phyloP scores from a whole-genome alignment of 2,329 filamentous ascomycete species.

The Aplosporella prunicola region DNA sequence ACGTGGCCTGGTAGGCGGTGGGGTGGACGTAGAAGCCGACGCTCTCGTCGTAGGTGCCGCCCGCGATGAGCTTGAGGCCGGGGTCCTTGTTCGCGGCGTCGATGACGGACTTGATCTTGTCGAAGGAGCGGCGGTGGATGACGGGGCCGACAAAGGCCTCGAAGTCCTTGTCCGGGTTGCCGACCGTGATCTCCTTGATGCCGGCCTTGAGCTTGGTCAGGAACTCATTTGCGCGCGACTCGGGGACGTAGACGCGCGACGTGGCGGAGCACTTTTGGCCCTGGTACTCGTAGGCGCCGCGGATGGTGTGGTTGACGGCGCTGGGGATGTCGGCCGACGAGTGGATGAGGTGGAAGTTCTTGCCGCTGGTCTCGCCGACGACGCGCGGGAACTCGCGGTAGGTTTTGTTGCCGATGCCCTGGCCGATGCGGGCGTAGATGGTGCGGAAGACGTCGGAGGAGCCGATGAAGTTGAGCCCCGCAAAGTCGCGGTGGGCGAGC shows the following conservation, averaged over 20 bases:
- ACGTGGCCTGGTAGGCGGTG: slow-evolving; percentile 67
- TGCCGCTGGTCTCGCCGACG: slow-evolving; percentile 83
- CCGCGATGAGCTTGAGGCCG: slow-evolving; percentile 62
- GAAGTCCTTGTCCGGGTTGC: slow-evolving; percentile 54
- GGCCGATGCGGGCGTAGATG: slow-evolving; percentile 80
- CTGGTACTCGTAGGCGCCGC: slow-evolving; percentile 83
- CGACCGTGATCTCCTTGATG: slow-evolving; percentile 59
- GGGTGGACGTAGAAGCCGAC: slow-evolving; percentile 78
- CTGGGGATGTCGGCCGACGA: slow-evolving; percentile 66
- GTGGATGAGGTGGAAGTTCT: slow-evolving; percentile 87
- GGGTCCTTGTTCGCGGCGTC: slow-evolving; percentile 66
- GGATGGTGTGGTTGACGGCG: slow-evolving; percentile 70
- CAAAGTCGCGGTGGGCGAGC: slow-evolving; percentile 68
- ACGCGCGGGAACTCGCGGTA: slow-evolving; percentile 82
- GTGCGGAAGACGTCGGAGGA: slow-evolving; percentile 84
- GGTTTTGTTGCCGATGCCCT: slow-evolving; percentile 67
- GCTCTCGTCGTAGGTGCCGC: slow-evolving; percentile 66
- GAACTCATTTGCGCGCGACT: slow-evolving; percentile 65
- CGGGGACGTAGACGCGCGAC: slow-evolving; percentile 68
- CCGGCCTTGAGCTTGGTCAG: slow-evolving; percentile 57
- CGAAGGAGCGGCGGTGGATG: slow-evolving; percentile 72
- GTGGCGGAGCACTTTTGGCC: slow-evolving; percentile 87
- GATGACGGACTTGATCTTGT: slow-evolving; percentile 67
- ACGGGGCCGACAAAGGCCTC: slow-evolving; percentile 79
- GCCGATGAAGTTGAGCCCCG: slow-evolving; percentile 86